phyloP scores from a whole-genome alignment of 495 filamentous ascomycete species.

The Podospora pseudoanserina region DNA sequence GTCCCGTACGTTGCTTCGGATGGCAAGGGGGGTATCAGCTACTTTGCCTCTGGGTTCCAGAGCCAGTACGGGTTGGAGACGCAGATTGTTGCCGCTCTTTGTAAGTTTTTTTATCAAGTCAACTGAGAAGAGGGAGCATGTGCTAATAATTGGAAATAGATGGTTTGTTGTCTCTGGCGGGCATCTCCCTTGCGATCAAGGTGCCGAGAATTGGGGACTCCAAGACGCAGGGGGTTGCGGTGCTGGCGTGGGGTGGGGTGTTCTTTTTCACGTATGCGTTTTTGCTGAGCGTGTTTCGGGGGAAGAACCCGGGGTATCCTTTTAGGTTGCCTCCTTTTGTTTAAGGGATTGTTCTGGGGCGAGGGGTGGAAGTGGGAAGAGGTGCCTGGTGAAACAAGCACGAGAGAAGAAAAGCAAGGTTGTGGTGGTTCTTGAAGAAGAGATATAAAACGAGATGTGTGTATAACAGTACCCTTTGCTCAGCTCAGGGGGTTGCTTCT shows the following conservation, averaged over 20 bases:
- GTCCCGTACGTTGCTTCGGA: slow-evolving; percentile 92
- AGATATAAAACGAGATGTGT: background rate
- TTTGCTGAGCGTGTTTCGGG: slow-evolving; percentile 85
- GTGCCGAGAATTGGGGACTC: slow-evolving; percentile 81
- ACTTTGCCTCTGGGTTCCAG: slow-evolving; percentile 91
- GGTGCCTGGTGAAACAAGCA: background rate
- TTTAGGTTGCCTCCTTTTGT: slow-evolving; percentile 89
- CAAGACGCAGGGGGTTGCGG: slow-evolving; percentile 72
- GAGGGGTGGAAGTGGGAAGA: background rate
- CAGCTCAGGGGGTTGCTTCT: background rate
- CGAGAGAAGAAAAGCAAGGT: background rate
- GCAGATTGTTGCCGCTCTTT: slow-evolving; percentile 91
- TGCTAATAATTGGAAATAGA: slow-evolving; percentile 52
- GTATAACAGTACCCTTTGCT: background rate
- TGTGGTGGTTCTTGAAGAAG: background rate
- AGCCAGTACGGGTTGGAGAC: slow-evolving; percentile 96
- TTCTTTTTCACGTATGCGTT: slow-evolving; percentile 87
- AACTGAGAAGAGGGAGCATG: background rate
- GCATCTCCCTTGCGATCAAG: slow-evolving; percentile 84
- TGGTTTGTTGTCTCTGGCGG: slow-evolving; percentile 85
- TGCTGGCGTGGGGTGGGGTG: slow-evolving; percentile 76
- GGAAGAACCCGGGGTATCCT: slow-evolving; percentile 93
- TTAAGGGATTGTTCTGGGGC: slow-evolving; percentile 21
- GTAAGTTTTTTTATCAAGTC: slow-evolving; percentile 55
- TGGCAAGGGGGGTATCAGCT: slow-evolving; percentile 79